phyloP scores from a whole-genome alignment of 306 rosid species.

The Trifolium pratense region DNA sequence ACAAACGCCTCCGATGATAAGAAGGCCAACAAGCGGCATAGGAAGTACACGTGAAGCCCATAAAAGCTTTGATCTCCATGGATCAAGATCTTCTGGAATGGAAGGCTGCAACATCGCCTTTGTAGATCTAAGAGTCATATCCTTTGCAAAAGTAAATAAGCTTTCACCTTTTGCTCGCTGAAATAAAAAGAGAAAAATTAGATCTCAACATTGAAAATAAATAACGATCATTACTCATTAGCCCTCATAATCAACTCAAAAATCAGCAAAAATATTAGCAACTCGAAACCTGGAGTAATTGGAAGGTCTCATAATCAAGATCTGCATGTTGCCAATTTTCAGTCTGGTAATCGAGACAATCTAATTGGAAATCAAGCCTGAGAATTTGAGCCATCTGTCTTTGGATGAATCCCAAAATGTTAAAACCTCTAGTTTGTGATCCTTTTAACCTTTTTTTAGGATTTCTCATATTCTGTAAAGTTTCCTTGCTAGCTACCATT shows the following conservation, averaged over 20 bases:
- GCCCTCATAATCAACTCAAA: not conserved
- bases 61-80: constrained; percentile 86
- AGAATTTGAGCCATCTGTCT: constrained; percentile 92
- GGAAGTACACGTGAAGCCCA: constrained; percentile 98
- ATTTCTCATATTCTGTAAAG: constrained; percentile 68
- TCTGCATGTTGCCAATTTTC: constrained; percentile 93
- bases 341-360: constrained; percentile 77
- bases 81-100: constrained; percentile 77
- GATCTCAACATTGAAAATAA: constrained; percentile 21
- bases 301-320: constrained; percentile 94
- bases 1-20: constrained; percentile 79
- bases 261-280: constrained; percentile 20
- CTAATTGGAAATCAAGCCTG: constrained; percentile 83
- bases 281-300: constrained; percentile 76
- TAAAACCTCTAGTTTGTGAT: constrained; percentile 68
- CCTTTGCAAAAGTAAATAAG: constrained; percentile 88
- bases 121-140: constrained; percentile 85
- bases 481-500: constrained; percentile 95
- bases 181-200: constrained; percentile 35
- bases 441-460: constrained; percentile 55
- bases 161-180: constrained; percentile 92
- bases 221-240: constrained; percentile 9
- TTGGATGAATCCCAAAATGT: constrained; percentile 86
- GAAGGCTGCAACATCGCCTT: constrained; percentile 72
- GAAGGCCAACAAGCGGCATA: constrained; percentile 94